Percentiles rank a stretch among this genome's conserved stretches.
Evolutionary conservation across 1,139 yeast species (phyloP).

Genomic region (Suhomyces panamericanus): DNA sequence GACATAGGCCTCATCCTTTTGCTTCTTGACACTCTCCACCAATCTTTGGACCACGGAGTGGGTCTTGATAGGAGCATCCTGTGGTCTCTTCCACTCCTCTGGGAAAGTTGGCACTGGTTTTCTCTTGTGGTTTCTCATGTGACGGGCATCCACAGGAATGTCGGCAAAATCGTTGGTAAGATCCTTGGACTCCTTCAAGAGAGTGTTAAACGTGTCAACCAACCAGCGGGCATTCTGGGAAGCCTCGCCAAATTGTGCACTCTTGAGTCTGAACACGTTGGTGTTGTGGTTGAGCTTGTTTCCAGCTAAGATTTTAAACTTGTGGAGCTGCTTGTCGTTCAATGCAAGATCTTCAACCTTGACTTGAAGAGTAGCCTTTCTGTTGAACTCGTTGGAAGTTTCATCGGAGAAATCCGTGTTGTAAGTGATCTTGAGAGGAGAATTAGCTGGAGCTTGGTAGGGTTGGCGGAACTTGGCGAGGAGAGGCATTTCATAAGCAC

Average conservation of each 20-base stretch:
- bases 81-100: constrained; percentile 80
- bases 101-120: constrained; percentile 57
- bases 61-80: constrained; percentile 53
- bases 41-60: constrained; percentile 35
- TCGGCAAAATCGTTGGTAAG: constrained; percentile 63
- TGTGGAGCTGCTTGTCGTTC: constrained; percentile 56
- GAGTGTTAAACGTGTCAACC: constrained; percentile 59
- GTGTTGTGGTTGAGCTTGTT: constrained; percentile 67
- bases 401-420: constrained; percentile 73
- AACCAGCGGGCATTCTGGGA: constrained; percentile 82
- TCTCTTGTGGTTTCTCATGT: constrained; percentile 49
- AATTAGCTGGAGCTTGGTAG: constrained; percentile 44
- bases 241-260: constrained; percentile 67
- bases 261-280: constrained; percentile 61
- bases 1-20: constrained; percentile 37
- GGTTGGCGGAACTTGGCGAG: constrained; percentile 71
- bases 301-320: constrained; percentile 77
- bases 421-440: constrained; percentile 68
- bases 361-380: constrained; percentile 65
- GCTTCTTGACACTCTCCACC: constrained; percentile 35
- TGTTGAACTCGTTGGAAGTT: constrained; percentile 58
- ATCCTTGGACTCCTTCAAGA: constrained; percentile 68
- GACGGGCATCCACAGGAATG: constrained; percentile 81
- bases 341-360: constrained; percentile 57
- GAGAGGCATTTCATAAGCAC: constrained; percentile 91